Conservation (phyloP, 2,329 filamentous ascomycete genomes). For the Coleophoma cylindrospora region DNA sequence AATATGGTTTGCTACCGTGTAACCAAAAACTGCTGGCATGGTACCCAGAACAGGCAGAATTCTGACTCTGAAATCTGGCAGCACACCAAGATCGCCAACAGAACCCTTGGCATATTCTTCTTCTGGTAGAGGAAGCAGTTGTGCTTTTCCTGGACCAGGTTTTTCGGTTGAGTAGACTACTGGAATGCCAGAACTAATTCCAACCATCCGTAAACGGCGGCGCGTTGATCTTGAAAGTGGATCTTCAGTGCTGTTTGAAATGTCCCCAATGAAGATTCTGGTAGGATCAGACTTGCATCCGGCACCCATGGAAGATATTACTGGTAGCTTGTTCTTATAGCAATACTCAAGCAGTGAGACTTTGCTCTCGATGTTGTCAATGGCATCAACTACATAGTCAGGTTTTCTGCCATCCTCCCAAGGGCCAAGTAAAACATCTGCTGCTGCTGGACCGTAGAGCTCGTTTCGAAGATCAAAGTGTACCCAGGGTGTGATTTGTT, state of each 20-base stretch:
- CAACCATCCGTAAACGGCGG: conserved; percentile 64
- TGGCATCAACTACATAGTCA: conserved; percentile 92
- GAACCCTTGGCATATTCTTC: conserved; percentile 83
- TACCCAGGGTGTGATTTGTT: conserved; percentile 89
- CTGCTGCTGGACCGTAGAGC: conserved; percentile 68
- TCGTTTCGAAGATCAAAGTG: conserved; percentile 82
- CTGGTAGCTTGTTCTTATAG: conserved; percentile 67
- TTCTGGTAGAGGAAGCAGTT: conserved; percentile 78
- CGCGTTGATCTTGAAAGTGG: conserved; percentile 81
- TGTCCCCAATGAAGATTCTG: conserved; percentile 83
- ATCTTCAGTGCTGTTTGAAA: conserved; percentile 82
- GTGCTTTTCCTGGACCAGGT: conserved; percentile 83
- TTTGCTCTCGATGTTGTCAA: conserved; percentile 98
- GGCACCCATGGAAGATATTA: conserved; percentile 94
- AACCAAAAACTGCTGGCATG: conserved; percentile 95
- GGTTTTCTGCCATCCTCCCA: conserved; percentile 62
- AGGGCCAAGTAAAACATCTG: conserved; percentile 59
- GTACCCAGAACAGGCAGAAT: conserved; percentile 93
- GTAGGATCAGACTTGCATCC: conserved; percentile 88
- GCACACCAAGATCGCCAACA: conserved; percentile 79
- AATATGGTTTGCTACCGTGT: conserved; percentile 87
- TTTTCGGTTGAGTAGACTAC: conserved; percentile 93
- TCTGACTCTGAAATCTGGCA: conserved; percentile 90
- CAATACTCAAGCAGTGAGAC: conserved; percentile 88
- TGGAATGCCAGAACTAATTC: conserved; percentile 80